Evolutionary conservation across 2,329 filamentous ascomycete species (phyloP).

Genomic region (Acephala macrosclerotiorum): DNA sequence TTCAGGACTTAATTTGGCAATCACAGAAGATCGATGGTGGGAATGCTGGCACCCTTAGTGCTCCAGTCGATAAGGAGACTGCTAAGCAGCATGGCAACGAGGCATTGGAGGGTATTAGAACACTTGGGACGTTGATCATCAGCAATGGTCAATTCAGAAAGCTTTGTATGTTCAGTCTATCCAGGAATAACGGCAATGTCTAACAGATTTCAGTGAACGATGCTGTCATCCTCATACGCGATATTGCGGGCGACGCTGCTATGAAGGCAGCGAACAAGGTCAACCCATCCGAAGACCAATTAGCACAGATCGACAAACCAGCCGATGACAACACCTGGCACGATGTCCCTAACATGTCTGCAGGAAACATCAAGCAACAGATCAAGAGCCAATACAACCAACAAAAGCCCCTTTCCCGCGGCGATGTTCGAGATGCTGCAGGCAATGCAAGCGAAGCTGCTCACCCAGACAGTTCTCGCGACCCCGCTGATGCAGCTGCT

Average conservation of each 20-base stretch:
- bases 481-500: constrained; percentile 59
- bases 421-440: constrained; percentile 68
- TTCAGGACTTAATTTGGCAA: constrained; percentile 98
- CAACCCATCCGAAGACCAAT: constrained; percentile 78
- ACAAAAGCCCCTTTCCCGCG: constrained; percentile 56
- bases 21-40: constrained; percentile 77
- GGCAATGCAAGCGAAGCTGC: constrained; percentile 63
- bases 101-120: constrained; percentile 84
- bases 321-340: constrained; percentile 96
- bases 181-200: background rate
- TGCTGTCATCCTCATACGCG: constrained; percentile 79
- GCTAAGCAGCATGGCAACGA: constrained; percentile 85
- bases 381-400: constrained; percentile 65
- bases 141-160: constrained; percentile 81
- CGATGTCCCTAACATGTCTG: constrained; percentile 79
- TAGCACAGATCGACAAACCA: constrained; percentile 80
- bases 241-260: constrained; percentile 91
- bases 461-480: constrained; percentile 61
- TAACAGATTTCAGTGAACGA: constrained; percentile 67
- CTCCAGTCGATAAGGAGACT: constrained; percentile 76
- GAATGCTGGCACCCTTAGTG: constrained; percentile 65
- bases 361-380: constrained; percentile 73
- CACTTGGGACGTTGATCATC: constrained; percentile 86
- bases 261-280: constrained; percentile 77
- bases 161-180: constrained; percentile 27